Evolutionary conservation across 768 basidiomycete species (phyloP), one percentile per base, ranked within the genome.

Genomic region (Mycena rebaudengoi): DNA sequence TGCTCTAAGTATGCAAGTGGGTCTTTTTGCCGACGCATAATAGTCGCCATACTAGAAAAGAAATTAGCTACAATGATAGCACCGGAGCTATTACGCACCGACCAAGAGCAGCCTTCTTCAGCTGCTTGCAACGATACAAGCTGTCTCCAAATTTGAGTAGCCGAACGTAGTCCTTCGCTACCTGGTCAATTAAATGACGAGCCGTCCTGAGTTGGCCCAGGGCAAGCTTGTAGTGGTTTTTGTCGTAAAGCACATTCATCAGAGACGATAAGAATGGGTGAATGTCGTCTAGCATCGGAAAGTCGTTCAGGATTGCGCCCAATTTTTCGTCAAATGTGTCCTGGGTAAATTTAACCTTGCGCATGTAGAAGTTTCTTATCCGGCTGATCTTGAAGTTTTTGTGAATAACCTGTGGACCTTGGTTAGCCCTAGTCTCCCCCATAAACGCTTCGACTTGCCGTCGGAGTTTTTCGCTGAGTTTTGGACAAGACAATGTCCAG

Each of bases 301-400:
- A 99, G 77, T 99, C 98, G 43, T 90, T 86, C 73, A 99, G 82
- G 75, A 99, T 99, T 32, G 90, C 91, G 57, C 90, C 90, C 29
- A 99, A 86, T 75, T 98, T 96, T 79, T 98, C 96, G 63, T 98
- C 96, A 69, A 99, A 98, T 16, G 92, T 85, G 73, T 98, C 96
- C 77, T 98, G 96, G 3, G 96, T 96, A 77, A 98, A 99, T 79
- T 97, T 99, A 80, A 99, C 97, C 79, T 99, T 99, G 76, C 97
- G 90, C 97, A 99, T 98, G 79, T 99, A 98, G 74, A 95, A 95
- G 72, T 95, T 95, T 65, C 97, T 88, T 80, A 99, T 99, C 69
- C 97, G 91, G 69, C 95, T 96, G 78, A 99, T 99, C 83, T 99
- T 98, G 85, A 98, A 98, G 84, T 98, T 98, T 85, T 98, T 98